These are phyloP conservation scores for Colletotrichum tamarilloi DNA, from an alignment of 2,329 filamentous ascomycete species.

Conservation along the genomic window DNA sequence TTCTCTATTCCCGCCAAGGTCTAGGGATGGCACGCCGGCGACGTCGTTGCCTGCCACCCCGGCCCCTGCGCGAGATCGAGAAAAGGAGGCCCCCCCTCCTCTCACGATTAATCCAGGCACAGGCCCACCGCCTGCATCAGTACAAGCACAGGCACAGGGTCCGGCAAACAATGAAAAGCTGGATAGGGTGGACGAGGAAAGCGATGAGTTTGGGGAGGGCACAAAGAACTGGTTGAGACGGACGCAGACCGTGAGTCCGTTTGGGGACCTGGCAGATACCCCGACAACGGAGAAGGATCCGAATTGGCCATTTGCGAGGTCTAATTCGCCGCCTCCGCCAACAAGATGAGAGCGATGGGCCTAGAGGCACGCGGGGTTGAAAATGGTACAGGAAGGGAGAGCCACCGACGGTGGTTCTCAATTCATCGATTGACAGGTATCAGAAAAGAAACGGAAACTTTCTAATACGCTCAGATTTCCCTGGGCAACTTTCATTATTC, in stretches of 20 bases:
- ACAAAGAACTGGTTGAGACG: constrained; percentile 44
- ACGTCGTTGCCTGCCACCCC: constrained; percentile 13
- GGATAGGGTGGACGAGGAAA: constrained; percentile 28
- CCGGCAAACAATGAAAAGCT: constrained; percentile 4
- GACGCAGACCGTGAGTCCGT: constrained; percentile 48
- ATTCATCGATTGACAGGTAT: neutral
- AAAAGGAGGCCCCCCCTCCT: neutral
- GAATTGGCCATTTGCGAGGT: constrained; percentile 29
- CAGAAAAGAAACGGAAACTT: neutral
- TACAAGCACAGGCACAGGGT: neutral
- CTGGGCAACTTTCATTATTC: neutral
- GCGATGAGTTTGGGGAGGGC: constrained; percentile 28
- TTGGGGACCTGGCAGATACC: constrained; percentile 42
- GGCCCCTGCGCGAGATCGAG: neutral
- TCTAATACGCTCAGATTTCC: neutral
- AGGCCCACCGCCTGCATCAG: neutral
- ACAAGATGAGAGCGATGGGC: neutral
- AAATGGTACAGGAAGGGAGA: neutral
- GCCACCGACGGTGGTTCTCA: neutral
- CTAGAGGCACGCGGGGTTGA: neutral
- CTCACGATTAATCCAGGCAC: neutral
- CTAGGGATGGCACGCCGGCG: constrained; percentile 9
- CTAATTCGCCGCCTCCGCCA: constrained; percentile 1
- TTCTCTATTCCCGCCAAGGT: constrained; percentile 21
- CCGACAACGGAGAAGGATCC: constrained; percentile 13